These are phyloP conservation scores for Phytophthora macrochlamydospora DNA, from an alignment of 352 stramenopile genomes.

Conservation along the genomic window DNA sequence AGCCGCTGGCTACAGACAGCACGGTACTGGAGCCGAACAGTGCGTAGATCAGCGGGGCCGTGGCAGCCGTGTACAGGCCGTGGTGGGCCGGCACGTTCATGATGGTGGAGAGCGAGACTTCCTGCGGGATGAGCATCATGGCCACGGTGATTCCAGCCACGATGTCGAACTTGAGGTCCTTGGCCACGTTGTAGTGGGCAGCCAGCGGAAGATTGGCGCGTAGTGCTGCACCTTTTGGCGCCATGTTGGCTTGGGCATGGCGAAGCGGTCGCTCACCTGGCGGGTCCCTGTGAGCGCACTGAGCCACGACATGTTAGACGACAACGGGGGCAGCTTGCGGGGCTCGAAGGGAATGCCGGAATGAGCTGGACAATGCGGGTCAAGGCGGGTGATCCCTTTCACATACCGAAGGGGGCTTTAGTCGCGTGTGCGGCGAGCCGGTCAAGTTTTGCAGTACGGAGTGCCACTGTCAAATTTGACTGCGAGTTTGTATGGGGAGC, in stretches of 20 bases:
- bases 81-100: conserved; percentile 84
- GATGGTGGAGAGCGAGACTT: conserved; percentile 87
- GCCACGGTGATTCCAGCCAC: conserved; percentile 56
- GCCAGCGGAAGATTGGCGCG: conserved; percentile 45
- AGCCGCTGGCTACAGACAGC: conserved; percentile 78
- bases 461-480: too few relatives aligned
- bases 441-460: too few relatives aligned
- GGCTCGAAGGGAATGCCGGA: conserved; percentile 17
- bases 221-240: conserved; percentile 18
- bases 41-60: conserved; percentile 81
- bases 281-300: conserved; percentile 7
- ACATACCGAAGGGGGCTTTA: too few relatives aligned
- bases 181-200: conserved; percentile 51
- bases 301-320: neutral
- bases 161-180: conserved; percentile 57
- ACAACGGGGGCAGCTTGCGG: conserved; percentile 6
- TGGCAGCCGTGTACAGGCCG: conserved; percentile 85
- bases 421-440: too few relatives aligned
- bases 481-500: too few relatives aligned
- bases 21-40: conserved; percentile 82
- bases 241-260: conserved; percentile 15
- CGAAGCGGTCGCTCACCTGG: conserved; percentile 16
- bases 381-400: too few relatives aligned
- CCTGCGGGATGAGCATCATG: conserved; percentile 90
- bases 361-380: neutral